Evolutionary conservation across 495 filamentous ascomycete genomes (phyloP).

Genomic region (Aspergillus panamensis): DNA sequence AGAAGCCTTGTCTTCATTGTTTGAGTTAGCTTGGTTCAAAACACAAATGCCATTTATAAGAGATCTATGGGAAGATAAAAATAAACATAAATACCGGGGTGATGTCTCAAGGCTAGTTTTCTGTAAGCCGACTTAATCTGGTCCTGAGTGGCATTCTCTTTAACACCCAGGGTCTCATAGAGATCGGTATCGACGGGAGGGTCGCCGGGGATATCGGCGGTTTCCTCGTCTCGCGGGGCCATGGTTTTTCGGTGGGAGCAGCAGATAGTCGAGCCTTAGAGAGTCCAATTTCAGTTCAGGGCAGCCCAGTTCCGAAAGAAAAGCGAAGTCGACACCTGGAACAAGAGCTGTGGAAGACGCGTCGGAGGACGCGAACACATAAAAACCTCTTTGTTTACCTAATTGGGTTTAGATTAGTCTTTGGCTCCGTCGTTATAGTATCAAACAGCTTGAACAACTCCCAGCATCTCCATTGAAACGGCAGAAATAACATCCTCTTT

Average conservation of each 20-base stretch:
- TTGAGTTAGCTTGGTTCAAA: background rate
- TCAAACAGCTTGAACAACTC: background rate
- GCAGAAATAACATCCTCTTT: too few relatives aligned
- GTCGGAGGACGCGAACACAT: slow-evolving; percentile 9
- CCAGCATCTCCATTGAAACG: too few relatives aligned
- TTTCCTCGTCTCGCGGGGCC: slow-evolving; percentile 17
- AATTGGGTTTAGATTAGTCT: slow-evolving; percentile 8
- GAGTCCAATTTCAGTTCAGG: background rate
- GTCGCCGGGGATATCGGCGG: slow-evolving; percentile 28
- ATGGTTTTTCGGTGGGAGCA: background rate
- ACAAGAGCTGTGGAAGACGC: background rate
- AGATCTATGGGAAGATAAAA: background rate
- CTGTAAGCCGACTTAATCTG: slow-evolving; percentile 96
- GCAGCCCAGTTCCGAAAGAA: background rate
- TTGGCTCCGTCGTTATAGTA: background rate
- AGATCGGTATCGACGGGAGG: slow-evolving; percentile 65
- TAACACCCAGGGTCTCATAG: slow-evolving; percentile 80
- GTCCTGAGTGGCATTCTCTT: slow-evolving; percentile 62
- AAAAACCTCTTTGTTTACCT: slow-evolving; percentile 15
- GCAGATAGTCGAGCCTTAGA: background rate
- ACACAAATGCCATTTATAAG: background rate
- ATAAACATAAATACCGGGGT: slow-evolving; percentile 66
- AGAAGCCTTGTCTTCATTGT: slow-evolving; percentile 64
- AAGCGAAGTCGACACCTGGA: background rate
- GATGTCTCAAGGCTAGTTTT: slow-evolving; percentile 81